A percentile compares a stretch with the other conserved stretches of the same genome.
Evolutionary conservation across 164 flowering plant genomes (phyloP).

Genomic region (Annona squamosa): DNA sequence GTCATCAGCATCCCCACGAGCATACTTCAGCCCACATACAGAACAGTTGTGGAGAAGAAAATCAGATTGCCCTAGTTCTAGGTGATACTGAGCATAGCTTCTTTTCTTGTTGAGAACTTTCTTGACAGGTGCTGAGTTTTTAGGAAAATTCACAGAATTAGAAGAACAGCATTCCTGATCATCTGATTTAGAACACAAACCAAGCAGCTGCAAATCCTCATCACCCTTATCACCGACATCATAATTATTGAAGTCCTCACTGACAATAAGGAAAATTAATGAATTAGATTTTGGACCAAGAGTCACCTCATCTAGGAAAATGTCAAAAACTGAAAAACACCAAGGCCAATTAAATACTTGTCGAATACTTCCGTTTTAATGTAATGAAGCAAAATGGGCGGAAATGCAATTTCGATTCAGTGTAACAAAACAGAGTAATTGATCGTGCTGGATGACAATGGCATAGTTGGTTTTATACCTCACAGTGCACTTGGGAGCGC

Average conservation of each 20-base stretch:
- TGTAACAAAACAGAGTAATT: background rate
- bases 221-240: background rate
- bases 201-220: background rate
- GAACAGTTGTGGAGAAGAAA: slow-evolving; percentile 61
- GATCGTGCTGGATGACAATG: background rate
- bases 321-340: background rate
- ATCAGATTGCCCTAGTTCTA: slow-evolving; percentile 88
- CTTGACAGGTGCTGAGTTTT: slow-evolving; percentile 12
- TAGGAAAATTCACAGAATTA: slow-evolving; percentile 7
- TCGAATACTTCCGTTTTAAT: background rate
- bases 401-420: background rate
- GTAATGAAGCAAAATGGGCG: background rate
- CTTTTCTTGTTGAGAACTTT: slow-evolving; percentile 61
- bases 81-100: slow-evolving; percentile 74
- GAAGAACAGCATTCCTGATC: background rate
- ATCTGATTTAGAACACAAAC: slow-evolving; percentile 5
- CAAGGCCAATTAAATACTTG: background rate
- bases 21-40: slow-evolving; percentile 56
- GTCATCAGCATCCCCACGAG: slow-evolving; percentile 64
- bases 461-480: background rate
- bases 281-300: background rate
- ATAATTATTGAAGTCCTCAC: slow-evolving; percentile 7
- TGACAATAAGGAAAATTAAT: slow-evolving; percentile 4
- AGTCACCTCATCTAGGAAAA: background rate
- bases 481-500: slow-evolving; percentile 15